Percentiles rank a stretch among this genome's conserved stretches.
Conservation (phyloP, 106 monocot genomes). For the Platanthera guangdongensis region DNA sequence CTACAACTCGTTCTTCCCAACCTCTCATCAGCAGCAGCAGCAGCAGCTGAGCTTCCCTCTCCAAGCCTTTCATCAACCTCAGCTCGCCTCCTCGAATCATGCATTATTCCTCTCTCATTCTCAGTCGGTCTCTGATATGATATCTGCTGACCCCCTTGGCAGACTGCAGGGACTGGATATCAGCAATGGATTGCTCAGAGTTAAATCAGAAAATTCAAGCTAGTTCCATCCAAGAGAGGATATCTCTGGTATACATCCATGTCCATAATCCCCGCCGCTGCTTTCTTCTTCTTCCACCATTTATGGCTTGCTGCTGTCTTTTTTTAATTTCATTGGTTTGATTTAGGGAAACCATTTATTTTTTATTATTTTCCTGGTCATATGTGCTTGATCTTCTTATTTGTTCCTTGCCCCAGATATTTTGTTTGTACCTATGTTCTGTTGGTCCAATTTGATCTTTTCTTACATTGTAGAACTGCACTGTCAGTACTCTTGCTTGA, state of each 20-base stretch:
- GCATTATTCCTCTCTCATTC: slow-evolving; percentile 27
- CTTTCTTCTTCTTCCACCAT: no score
- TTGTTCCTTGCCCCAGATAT: no score
- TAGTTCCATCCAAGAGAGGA: slow-evolving; percentile 73
- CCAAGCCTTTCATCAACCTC: slow-evolving; percentile 20
- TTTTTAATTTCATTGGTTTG: no score
- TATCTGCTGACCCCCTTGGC: slow-evolving; percentile 65
- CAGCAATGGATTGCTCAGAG: slow-evolving; percentile 31
- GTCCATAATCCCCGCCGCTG: no score
- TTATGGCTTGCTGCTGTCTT: no score
- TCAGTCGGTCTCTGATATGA: slow-evolving; percentile 33
- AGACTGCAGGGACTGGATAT: slow-evolving; percentile 66
- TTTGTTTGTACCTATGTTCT: no score
- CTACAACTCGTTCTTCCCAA: slow-evolving; percentile 33
- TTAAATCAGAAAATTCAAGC: slow-evolving; percentile 55
- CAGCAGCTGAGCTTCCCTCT: slow-evolving; percentile 12
- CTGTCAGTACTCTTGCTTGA: no score
- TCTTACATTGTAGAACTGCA: no score
- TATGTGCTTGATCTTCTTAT: no score
- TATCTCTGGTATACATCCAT: slow-evolving; percentile 11
- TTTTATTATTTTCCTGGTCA: no score
- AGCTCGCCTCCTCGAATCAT: slow-evolving; percentile 15
- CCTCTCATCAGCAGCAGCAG: not conserved
- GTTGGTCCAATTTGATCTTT: no score
- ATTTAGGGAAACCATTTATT: no score